Conservation (phyloP, 176 grass and related monocot species). For the Aegilops speltoides region DNA sequence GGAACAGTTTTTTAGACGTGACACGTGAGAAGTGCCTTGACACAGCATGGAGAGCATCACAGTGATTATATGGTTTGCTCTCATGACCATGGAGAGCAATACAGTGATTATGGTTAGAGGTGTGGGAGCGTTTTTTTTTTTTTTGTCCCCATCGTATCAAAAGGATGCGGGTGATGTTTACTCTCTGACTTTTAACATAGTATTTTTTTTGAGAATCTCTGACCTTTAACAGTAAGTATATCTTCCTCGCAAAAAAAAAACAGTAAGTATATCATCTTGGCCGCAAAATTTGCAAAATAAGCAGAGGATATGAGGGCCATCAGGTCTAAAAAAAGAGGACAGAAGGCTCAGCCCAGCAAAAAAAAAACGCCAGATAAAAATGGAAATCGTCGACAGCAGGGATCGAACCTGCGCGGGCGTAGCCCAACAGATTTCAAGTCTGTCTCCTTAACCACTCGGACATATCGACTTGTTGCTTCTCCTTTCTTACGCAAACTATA, state of each 20-base stretch:
- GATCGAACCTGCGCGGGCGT: constrained; percentile 85
- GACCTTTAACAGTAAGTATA: too few species aligned
- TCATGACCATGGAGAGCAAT: not conserved
- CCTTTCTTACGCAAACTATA: too few species aligned
- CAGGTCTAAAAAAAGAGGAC: not conserved
- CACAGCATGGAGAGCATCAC: too few species aligned
- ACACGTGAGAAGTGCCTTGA: too few species aligned
- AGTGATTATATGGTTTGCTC: not conserved
- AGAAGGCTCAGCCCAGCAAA: not conserved
- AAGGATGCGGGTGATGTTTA: not conserved
- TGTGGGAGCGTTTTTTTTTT: not conserved
- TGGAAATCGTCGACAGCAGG: constrained; percentile 47
- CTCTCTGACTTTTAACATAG: too few species aligned
- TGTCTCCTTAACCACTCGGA: constrained; percentile 99
- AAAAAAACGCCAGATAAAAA: fast-evolving
- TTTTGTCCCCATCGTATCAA: not conserved
- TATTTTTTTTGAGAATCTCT: too few species aligned
- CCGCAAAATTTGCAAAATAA: not conserved
- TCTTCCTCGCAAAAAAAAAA: too few species aligned
- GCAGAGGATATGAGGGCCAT: too few species aligned
- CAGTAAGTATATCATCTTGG: too few species aligned
- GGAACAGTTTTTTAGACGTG: not conserved
- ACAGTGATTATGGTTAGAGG: not conserved
- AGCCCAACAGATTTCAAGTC: constrained; percentile 99
- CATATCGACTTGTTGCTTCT: constrained; percentile 35